phyloP scores from a whole-genome alignment of 345 rosid genomes.

The Syzygium jambos region DNA sequence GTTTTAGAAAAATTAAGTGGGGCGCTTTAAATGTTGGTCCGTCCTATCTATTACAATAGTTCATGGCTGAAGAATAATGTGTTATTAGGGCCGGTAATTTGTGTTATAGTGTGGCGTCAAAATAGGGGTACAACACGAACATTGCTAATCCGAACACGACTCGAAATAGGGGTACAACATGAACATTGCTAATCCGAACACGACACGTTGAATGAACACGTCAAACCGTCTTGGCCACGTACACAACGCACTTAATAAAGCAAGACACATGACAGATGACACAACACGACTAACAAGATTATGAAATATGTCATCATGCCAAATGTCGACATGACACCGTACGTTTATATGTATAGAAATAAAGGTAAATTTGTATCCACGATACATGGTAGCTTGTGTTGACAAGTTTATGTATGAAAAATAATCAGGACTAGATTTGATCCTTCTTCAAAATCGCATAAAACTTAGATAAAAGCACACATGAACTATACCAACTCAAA shows the following conservation, averaged over 20 bases:
- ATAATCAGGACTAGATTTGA: not conserved
- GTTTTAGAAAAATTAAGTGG: not conserved
- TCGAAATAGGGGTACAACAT: not conserved
- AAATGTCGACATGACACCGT: too few relatives aligned
- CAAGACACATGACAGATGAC: fast-evolving
- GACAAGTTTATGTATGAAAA: fast-evolving
- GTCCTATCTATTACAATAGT: not conserved
- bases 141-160: too few relatives aligned
- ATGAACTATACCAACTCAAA: not conserved
- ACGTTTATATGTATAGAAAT: not conserved
- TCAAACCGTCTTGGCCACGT: not conserved
- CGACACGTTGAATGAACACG: not conserved
- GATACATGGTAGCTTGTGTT: not conserved
- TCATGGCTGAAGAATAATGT: not conserved
- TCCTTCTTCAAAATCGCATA: not conserved
- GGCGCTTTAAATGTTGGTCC: not conserved
- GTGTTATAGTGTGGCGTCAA: not conserved
- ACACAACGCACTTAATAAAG: too few relatives aligned
- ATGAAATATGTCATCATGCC: too few relatives aligned
- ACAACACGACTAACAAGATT: fast-evolving
- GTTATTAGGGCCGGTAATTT: not conserved
- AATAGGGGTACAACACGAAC: not conserved
- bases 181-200: not conserved
- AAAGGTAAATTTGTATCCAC: not conserved
- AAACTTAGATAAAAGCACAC: not conserved